A percentile compares a stretch with the other conserved stretches of the same genome.
These are phyloP conservation scores for Didymella pinodella DNA, from an alignment of 2,329 filamentous ascomycete species.

Conservation along the genomic window DNA sequence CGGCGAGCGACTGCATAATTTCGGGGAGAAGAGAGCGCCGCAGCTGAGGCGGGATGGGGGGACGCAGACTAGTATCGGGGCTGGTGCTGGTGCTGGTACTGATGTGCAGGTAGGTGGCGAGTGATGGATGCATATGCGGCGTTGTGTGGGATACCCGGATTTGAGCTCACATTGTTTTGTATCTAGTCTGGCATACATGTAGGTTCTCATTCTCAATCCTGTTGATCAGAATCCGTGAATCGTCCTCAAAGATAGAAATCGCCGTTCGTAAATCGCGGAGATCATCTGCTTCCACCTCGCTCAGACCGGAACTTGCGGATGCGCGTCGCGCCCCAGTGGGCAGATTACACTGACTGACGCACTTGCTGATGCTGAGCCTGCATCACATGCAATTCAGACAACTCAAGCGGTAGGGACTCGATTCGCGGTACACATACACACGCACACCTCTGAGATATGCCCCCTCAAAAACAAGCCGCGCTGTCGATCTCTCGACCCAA, in stretches of 20 bases:
- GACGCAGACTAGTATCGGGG: not conserved
- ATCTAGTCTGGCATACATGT: not conserved
- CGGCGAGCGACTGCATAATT: constrained; percentile 93
- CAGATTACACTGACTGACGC: constrained; percentile 8
- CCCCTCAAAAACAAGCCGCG: constrained; percentile 1
- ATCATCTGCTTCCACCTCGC: not conserved
- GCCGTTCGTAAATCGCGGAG: not conserved
- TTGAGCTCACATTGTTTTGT: constrained; percentile 13
- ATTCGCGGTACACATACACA: constrained; percentile 14
- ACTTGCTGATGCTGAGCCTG: not conserved
- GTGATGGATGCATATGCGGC: constrained; percentile 10
- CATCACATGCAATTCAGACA: not conserved
- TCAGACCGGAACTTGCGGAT: not conserved
- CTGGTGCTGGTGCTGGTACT: not conserved
- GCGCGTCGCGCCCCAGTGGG: not conserved
- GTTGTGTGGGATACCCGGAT: constrained; percentile 17
- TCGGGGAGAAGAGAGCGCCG: constrained; percentile 66
- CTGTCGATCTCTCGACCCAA: constrained; percentile 13
- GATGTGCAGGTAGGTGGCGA: not conserved
- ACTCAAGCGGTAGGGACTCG: constrained; percentile 4
- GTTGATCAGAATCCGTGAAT: not conserved
- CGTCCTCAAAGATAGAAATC: not conserved
- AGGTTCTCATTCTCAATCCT: not conserved
- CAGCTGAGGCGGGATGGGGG: constrained; percentile 11
- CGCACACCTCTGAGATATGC: not conserved